phyloP scores from a whole-genome alignment of 345 rosid species.

The Eucalyptus virginea region DNA sequence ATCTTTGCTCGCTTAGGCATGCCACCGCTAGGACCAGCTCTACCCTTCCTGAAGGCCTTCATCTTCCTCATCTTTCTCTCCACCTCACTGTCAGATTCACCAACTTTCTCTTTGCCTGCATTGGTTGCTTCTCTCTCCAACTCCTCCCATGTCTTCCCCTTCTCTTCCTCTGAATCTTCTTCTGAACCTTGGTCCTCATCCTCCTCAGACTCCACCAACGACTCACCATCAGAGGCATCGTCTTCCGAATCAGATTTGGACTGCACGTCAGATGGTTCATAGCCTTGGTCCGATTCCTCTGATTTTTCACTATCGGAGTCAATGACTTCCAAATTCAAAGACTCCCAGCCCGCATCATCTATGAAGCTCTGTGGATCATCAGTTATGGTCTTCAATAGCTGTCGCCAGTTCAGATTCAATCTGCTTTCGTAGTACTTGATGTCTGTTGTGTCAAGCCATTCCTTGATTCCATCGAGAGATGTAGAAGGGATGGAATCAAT shows the following conservation, averaged over 20 bases:
- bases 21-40: slow-evolving; percentile 35
- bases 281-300: slow-evolving; percentile 83
- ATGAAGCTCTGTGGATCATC: slow-evolving; percentile 86
- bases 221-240: slow-evolving; percentile 58
- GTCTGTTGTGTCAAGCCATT: slow-evolving; percentile 90
- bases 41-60: slow-evolving; percentile 63
- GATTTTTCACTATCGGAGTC: slow-evolving; percentile 80
- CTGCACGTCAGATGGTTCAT: slow-evolving; percentile 74
- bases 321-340: slow-evolving; percentile 70
- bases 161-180: slow-evolving; percentile 76
- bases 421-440: slow-evolving; percentile 90
- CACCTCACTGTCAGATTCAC: slow-evolving; percentile 81
- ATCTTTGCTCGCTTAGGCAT: slow-evolving; percentile 22
- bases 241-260: slow-evolving; percentile 73
- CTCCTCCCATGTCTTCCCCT: slow-evolving; percentile 98
- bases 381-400: slow-evolving; percentile 70
- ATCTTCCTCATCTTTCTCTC: slow-evolving; percentile 80
- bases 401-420: slow-evolving; percentile 89
- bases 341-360: slow-evolving; percentile 91
- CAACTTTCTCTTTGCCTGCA: slow-evolving; percentile 85
- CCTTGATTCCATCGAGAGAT: slow-evolving; percentile 73
- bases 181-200: slow-evolving; percentile 72
- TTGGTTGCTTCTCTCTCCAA: slow-evolving; percentile 89
- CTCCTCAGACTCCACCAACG: slow-evolving; percentile 74
- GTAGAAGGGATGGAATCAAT: slow-evolving; percentile 76